These are phyloP conservation scores for Stromatinia cepivora DNA, from an alignment of 2,329 filamentous ascomycete species.

Conservation along the genomic window DNA sequence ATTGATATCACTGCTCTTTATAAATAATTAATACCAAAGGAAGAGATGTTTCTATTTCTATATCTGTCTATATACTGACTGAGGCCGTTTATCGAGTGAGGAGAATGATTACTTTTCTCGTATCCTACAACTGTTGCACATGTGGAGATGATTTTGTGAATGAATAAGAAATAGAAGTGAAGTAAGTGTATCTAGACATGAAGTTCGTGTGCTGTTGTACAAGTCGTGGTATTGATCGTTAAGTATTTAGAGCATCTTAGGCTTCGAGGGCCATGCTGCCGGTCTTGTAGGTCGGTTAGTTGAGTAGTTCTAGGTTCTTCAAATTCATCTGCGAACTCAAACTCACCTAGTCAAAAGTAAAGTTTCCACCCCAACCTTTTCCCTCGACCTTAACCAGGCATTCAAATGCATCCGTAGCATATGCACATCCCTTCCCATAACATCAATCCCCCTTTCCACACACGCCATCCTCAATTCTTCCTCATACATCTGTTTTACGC, in stretches of 20 bases:
- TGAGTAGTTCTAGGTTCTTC: too few relatives aligned
- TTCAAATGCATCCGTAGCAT: constrained; percentile 43
- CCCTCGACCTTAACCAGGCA: constrained; percentile 45
- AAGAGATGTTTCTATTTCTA: constrained; percentile 16
- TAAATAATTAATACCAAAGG: background rate
- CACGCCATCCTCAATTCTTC: constrained; percentile 71
- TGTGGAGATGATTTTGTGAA: constrained; percentile 4
- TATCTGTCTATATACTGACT: constrained; percentile 10
- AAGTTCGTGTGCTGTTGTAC: constrained; percentile 17
- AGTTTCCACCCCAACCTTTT: constrained; percentile 37
- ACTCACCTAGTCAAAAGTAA: constrained; percentile 43
- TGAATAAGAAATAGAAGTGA: background rate
- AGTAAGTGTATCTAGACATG: constrained; percentile 13
- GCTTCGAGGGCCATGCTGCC: constrained; percentile 36
- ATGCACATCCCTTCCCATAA: constrained; percentile 46
- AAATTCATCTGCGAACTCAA: constrained; percentile 25
- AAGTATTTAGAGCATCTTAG: constrained; percentile 8
- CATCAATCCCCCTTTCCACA: constrained; percentile 65
- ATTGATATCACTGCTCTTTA: background rate
- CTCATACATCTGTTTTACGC: constrained; percentile 55
- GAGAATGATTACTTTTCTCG: background rate
- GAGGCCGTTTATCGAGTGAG: constrained; percentile 12
- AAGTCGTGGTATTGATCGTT: background rate
- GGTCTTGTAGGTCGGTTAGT: constrained; percentile 34
- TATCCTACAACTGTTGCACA: constrained; percentile 20